Evolutionary conservation across 2,329 filamentous ascomycete species (phyloP).

Genomic region (Cytospora piceicola): DNA sequence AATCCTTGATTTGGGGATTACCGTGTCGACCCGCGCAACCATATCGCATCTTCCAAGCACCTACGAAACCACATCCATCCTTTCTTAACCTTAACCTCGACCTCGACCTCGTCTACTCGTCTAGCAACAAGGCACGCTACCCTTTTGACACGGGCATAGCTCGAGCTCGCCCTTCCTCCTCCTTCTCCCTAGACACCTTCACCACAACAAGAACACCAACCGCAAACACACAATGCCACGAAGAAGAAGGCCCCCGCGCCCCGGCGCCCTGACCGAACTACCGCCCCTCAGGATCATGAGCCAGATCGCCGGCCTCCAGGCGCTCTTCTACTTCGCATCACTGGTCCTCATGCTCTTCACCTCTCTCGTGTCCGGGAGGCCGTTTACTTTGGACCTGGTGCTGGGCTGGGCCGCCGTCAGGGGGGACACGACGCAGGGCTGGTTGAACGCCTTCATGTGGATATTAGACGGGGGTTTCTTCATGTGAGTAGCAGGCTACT

Average conservation of each 20-base stretch:
- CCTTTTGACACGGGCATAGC: not conserved
- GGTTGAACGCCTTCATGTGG: slow-evolving; percentile 63
- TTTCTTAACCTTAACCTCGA: not conserved
- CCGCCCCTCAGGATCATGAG: slow-evolving; percentile 62
- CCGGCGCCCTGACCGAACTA: slow-evolving; percentile 64
- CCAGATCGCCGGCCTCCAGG: slow-evolving; percentile 62
- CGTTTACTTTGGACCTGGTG: slow-evolving; percentile 57
- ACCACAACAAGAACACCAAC: not conserved
- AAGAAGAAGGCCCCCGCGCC: slow-evolving; percentile 60
- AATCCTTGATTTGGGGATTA: not conserved
- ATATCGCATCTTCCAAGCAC: not conserved
- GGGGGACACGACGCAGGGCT: slow-evolving; percentile 65
- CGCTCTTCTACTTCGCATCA: slow-evolving; percentile 57
- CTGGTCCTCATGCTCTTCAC: slow-evolving; percentile 61
- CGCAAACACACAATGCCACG: slow-evolving; percentile 54
- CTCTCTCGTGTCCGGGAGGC: slow-evolving; percentile 59
- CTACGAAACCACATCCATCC: not conserved
- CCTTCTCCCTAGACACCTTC: not conserved
- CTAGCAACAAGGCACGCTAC: not conserved
- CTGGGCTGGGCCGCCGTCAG: slow-evolving; percentile 63
- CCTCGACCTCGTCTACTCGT: not conserved
- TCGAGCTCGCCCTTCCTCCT: not conserved
- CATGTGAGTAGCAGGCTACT: slow-evolving; percentile 44
- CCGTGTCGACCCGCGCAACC: not conserved
- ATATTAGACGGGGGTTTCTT: slow-evolving; percentile 58